Evolutionary conservation across 106 monocot species (phyloP).

Genomic region (Alisma plantagoaquatica): DNA sequence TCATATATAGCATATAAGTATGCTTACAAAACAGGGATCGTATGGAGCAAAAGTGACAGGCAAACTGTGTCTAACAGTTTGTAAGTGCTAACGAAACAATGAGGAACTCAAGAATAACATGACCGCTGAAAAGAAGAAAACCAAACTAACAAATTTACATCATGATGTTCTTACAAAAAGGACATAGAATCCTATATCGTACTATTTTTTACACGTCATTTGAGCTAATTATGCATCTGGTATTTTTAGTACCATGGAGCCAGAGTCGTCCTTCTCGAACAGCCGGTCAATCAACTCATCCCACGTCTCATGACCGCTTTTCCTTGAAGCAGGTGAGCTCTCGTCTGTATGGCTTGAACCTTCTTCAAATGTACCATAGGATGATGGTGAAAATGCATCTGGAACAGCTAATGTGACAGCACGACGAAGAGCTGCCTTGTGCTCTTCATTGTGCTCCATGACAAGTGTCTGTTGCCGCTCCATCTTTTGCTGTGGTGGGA

Average conservation of each 20-base stretch:
- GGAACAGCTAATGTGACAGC: conserved; percentile 76
- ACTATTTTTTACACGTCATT: too few relatives aligned
- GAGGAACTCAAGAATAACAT: too few relatives aligned
- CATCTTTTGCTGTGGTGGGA: conserved; percentile 76
- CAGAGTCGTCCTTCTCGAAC: conserved; percentile 51
- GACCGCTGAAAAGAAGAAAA: too few relatives aligned
- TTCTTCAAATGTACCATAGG: conserved; percentile 72
- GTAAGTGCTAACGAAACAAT: too few relatives aligned
- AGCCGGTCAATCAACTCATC: conserved; percentile 51
- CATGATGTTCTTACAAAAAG: too few relatives aligned
- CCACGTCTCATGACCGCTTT: conserved; percentile 47
- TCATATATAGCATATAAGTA: too few relatives aligned
- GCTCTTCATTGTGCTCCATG: conserved; percentile 61
- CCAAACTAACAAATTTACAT: too few relatives aligned
- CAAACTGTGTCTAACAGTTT: too few relatives aligned
- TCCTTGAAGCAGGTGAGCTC: conserved; percentile 11
- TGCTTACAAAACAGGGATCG: too few relatives aligned
- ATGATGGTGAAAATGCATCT: conserved; percentile 43
- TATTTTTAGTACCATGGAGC: conserved; percentile 31
- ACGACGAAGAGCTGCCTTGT: conserved; percentile 71
- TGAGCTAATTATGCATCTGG: conserved; percentile 1
- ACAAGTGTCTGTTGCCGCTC: conserved; percentile 45
- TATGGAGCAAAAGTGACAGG: too few relatives aligned
- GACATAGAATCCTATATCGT: too few relatives aligned
- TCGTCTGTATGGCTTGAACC: conserved; percentile 9